Percentiles rank a stretch among this genome's conserved stretches.
Evolutionary conservation across 768 basidiomycete genomes (phyloP).

Genomic region (Lepiota venenata): DNA sequence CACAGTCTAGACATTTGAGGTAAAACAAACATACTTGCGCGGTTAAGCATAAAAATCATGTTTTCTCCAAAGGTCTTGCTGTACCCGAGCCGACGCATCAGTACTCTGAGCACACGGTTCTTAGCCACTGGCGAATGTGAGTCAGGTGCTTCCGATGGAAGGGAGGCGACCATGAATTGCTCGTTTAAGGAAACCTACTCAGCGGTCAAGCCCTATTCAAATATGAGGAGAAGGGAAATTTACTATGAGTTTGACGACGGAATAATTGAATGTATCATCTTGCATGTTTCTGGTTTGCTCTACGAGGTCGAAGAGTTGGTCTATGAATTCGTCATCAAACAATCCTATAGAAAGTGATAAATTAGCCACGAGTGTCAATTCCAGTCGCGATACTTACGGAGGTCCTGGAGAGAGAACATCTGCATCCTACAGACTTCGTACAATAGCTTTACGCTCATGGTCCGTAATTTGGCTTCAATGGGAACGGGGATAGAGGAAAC

Average conservation of each 20-base stretch:
- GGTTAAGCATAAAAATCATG: slow-evolving; percentile 98
- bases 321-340: slow-evolving; percentile 83
- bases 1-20: neutral
- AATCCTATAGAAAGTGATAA: slow-evolving; percentile 43
- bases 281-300: slow-evolving; percentile 86
- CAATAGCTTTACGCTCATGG: slow-evolving; percentile 68
- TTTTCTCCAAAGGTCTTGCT: slow-evolving; percentile 97
- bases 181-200: slow-evolving; percentile 88
- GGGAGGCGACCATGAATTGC: slow-evolving; percentile 93
- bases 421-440: slow-evolving; percentile 95
- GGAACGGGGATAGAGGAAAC: slow-evolving; percentile 51
- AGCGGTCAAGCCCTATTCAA: neutral
- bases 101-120: slow-evolving; percentile 80
- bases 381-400: slow-evolving; percentile 52
- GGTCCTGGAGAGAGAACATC: slow-evolving; percentile 70
- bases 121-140: slow-evolving; percentile 17
- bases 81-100: slow-evolving; percentile 81
- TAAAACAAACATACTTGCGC: slow-evolving; percentile 65
- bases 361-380: neutral
- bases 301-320: slow-evolving; percentile 88
- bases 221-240: slow-evolving; percentile 23
- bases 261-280: slow-evolving; percentile 94
- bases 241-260: slow-evolving; percentile 92
- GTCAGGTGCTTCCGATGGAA: slow-evolving; percentile 32
- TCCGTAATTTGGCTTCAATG: slow-evolving; percentile 80